Evolutionary conservation across 1,284 basidiomycete species (phyloP), one percentile per base, ranked within the genome.

Genomic region (Leccinum fuscescens): DNA sequence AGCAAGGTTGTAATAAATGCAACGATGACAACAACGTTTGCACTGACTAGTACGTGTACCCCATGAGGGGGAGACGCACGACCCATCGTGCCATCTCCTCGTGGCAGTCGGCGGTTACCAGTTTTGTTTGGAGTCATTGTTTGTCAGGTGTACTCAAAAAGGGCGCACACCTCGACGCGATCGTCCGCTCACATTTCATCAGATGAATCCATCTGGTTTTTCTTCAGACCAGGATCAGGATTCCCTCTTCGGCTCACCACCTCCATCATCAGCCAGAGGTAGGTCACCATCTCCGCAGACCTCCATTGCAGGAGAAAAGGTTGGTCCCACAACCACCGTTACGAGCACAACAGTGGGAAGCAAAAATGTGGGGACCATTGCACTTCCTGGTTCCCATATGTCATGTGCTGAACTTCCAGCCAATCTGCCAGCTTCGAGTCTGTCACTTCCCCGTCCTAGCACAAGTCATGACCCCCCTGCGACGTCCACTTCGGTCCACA

Each of bases 351-450:
- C 68, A 61, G 66, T 62, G 70, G 76, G 76, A 70, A 78, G 76
- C 80, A 79, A 90, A 90, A 91, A 92, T 84, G 90, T 92, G 89
- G 90, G 89, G 89, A 88, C 90, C 89, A 91, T 91, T 92, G 90
- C 90, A 92, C 90, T 90, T 90, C 88, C 89, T 90, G 89, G 89
- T 86, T 89, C 88, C 89, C 90, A 89, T 80, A 73, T 73, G 72
- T 80, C 80, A 76, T 79, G 79, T 88, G 88, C 88, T 92, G 87
- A 92, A 91, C 82, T 86, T 79, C 80, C 87, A 78, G 81, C 85
- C 78, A 78, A 82, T 79, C 84, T 84, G 83, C 77, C 88, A 90
- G 88, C 84, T 78, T 64, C 67, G 65, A 70, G 66, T 55, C 62
- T 65, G 65, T 67, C 65, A 56, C 70, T 73, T 76, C 68, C 62